Base-by-base conservation (phyloP, 73 alveolate genomes). In the Tetrahymena malaccensis region DNA sequence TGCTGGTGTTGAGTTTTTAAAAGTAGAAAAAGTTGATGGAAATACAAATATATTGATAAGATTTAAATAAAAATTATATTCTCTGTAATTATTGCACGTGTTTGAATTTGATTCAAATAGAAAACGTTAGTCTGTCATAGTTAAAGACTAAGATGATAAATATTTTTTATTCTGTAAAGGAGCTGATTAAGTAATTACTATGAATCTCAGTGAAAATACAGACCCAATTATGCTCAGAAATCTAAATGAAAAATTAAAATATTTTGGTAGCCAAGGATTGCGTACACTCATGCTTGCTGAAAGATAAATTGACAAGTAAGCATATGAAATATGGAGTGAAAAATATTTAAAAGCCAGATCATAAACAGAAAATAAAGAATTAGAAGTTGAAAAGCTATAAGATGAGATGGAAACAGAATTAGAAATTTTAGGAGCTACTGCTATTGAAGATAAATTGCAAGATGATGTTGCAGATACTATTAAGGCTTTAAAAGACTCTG, bases 361-460 rank as follows among this genome's bases (percentile, higher is more conserved):
- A 95, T 55, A 96, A 84, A 94, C 96, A 16, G 96, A 70, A 93
- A 96, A 98, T 37, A 94, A 98, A 96, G 99, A 97, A 17, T 96
- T 94, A 94, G 85, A 94, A 94, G 84, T 98, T 19, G 94, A 43
- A 94, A 94, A 55, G 94, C 96, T 98, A 22, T 96, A 98, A 22
- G 99, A 98, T 93, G 95, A 97, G 94, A 98, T 98, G 94, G 99
- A 99, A 96, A 94, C 93, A 3, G 97, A 98, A 43, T 95, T 99
- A 43, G 94, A 95, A 55, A 83, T 99, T 43, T 93, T 99, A 31
- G 99, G 99, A 43, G 97, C 98, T 34, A 98, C 99, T 22, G 99
- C 99, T 7, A 98, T 99, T 55, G 99, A 99, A 94, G 99, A 99
- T 96, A 97, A 99, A 95, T 97, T 99, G 44, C 99, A 99, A 96